Evolutionary conservation across 352 stramenopile genomes (phyloP), one percentile per base, ranked within the genome.

Genomic region (Phytopythium mirpurense): DNA sequence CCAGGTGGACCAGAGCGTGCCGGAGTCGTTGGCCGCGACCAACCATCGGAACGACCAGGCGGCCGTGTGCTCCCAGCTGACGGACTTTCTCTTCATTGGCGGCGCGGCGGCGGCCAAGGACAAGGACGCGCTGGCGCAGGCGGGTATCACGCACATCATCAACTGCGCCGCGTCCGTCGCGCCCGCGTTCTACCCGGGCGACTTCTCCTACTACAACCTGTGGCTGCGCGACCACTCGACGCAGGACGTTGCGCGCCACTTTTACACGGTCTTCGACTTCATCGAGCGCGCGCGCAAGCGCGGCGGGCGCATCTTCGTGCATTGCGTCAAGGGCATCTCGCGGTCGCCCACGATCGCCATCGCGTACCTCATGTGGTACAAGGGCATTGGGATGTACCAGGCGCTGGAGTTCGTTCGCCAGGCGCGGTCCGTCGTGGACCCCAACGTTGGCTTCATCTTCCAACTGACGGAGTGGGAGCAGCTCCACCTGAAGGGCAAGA

Each of bases 241-340:
- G 36, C 80, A 95, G 56, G 86, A 95, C 51, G 90, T 95, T 54
- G 71, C 81, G 21, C 63, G 77, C 11, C 81, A 94, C 59, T 93
- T 95, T 56, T 93, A 94, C 70, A 90, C 72, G 56, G 72, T 93
- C 16, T 94, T 95, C 49, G 82, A 95, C 59, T 95, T 93, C 36
- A 94, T 95, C 41, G 86, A 95, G 58, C 72, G 68, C 29, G 86
- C 83, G 27, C 76, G 84, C 3, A 66, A 74, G 16, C 54, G 63
- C 32, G 74, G 79, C 26, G 83, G 86, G 23, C 85, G 88, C 43
- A 73, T 95, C 26, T 93, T 94, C 51, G 69, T 95, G 52, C 86
- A 95, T 49, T 95, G 86, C 53, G 68, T 95, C 6, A 95, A 95
- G 49, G 86, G 86, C 51, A 95, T 95, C 37, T 95, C 86, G 26